Base-by-base conservation (phyloP, 495 filamentous ascomycete species). In the Daldinia caldariorum region DNA sequence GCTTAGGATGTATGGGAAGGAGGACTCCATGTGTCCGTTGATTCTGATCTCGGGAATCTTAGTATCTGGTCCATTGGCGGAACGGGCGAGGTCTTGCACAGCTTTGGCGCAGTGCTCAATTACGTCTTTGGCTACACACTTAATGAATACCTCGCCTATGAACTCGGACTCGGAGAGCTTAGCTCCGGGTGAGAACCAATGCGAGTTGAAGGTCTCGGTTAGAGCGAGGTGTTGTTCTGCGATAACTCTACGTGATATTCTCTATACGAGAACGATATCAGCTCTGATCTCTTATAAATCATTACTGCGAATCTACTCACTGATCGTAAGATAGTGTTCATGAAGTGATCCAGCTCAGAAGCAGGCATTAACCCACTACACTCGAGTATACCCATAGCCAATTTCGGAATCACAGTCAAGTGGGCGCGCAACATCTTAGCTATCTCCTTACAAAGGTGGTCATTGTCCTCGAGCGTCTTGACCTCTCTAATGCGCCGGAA, bases 201-300 rank as follows among this genome's bases (percentile, higher is more conserved):
- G 91, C 0, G 91, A 91, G 76, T 97, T 89, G 82, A 97, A 98
- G 8, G 94, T 97, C 72, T 98, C 94, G 13, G 94, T 97, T n/a
- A 99, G 85, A 6, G 95, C 93, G 31, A 99, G 86, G 73, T 99
- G 95, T 71, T 98, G 95, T 79, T 99, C 95, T 38, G 94, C 95
- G 74, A 99, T 99, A 57, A 98, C 94, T 39, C 95, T 89, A 55
- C 95, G 90, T 34, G 94, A 97, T 61, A 99, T 99, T 61, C 95
- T 87, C 90, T 96, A 64, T 56, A 70, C 61, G 38, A 45, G 47
- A 34, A 13, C 1, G 1, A 13, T n/a, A 56, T 70, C 37, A 59
- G 47, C 58, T 16, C 4, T 13, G 34, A 39, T 35, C 47, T 6
- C 47, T 4, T 22, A 9, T n/a, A 10, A 29, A 14, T 57, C 4